phyloP scores from a whole-genome alignment of 2,329 filamentous ascomycete species.

The Mycocentrospora acerina region DNA sequence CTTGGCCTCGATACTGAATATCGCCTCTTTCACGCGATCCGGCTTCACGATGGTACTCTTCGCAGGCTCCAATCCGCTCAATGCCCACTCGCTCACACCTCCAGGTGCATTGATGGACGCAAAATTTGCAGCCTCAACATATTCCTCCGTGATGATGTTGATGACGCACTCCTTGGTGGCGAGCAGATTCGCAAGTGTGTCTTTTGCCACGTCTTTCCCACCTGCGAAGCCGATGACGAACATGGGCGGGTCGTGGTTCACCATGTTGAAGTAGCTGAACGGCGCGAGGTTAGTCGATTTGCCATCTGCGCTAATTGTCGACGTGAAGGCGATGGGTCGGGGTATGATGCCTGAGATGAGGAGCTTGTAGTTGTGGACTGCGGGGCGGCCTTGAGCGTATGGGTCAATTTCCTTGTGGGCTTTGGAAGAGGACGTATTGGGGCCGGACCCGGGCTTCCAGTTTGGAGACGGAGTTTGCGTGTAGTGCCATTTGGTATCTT shows the following conservation, averaged over 20 bases:
- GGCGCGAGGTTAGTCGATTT: constrained; percentile 74
- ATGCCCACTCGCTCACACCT: constrained; percentile 75
- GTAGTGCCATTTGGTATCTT: constrained; percentile 51
- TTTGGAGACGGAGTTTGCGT: constrained; percentile 65
- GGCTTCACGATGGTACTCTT: constrained; percentile 66
- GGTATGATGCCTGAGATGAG: constrained; percentile 82
- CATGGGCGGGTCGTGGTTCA: constrained; percentile 83
- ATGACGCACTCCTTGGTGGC: constrained; percentile 72
- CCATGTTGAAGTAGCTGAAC: constrained; percentile 82
- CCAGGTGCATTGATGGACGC: constrained; percentile 75
- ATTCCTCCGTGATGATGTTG: constrained; percentile 85
- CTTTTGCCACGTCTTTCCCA: constrained; percentile 66
- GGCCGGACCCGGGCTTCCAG: constrained; percentile 68
- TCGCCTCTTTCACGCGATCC: constrained; percentile 75
- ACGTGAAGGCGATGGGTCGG: constrained; percentile 71
- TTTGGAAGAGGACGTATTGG: constrained; percentile 59
- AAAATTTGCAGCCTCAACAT: constrained; percentile 85
- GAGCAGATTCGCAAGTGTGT: constrained; percentile 72
- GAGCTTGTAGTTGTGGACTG: constrained; percentile 83
- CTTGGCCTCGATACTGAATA: constrained; percentile 81
- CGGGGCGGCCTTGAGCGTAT: constrained; percentile 67
- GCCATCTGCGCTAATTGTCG: constrained; percentile 63
- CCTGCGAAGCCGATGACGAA: constrained; percentile 68
- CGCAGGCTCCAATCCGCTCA: constrained; percentile 73
- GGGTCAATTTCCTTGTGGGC: constrained; percentile 80